These are phyloP conservation scores for Aspergillus bombycis DNA, from an alignment of 2,329 filamentous ascomycete species.

Conservation along the genomic window DNA sequence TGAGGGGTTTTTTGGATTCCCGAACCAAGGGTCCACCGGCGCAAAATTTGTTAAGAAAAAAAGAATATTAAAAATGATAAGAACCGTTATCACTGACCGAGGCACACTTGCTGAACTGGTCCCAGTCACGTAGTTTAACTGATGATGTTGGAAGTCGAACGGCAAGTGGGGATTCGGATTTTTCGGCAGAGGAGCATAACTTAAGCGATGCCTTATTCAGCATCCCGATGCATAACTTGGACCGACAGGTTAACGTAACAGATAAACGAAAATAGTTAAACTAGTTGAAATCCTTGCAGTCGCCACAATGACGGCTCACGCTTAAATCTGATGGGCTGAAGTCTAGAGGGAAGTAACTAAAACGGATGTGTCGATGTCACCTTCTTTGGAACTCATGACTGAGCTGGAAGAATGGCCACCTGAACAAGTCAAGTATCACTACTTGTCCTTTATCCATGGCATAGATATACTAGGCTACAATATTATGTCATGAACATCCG, in stretches of 20 bases:
- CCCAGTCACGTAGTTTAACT: neutral
- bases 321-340: neutral
- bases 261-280: neutral
- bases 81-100: neutral
- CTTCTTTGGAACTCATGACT: neutral
- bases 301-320: neutral
- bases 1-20: neutral
- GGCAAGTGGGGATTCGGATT: neutral
- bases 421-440: neutral
- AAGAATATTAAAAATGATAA: neutral
- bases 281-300: neutral
- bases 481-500: neutral
- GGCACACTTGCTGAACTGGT: neutral
- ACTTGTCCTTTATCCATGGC: too few species aligned
- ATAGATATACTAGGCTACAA: too few species aligned
- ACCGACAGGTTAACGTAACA: neutral
- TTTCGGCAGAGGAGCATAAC: neutral
- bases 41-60: neutral
- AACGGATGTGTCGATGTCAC: neutral
- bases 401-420: neutral
- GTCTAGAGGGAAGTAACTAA: neutral
- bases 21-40: neutral
- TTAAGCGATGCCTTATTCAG: conserved; percentile 1
- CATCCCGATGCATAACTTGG: neutral
- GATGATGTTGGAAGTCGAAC: neutral